Evolutionary conservation across 2,329 filamentous ascomycete genomes (phyloP).

Genomic region (Simplicillium aogashimaense): DNA sequence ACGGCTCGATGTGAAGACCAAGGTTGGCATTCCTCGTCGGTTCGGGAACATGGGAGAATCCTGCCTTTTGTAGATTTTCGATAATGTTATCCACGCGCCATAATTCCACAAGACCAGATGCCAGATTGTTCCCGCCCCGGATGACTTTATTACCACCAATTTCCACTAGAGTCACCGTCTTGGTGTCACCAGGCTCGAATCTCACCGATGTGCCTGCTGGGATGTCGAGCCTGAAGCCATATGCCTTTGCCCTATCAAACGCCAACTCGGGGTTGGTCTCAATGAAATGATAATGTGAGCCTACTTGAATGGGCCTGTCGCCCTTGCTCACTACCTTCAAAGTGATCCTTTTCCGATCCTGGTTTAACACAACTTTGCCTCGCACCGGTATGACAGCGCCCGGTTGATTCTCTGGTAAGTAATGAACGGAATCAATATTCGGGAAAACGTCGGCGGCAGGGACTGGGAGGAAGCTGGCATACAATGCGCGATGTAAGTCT

Average conservation of each 20-base stretch:
- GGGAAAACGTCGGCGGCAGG: constrained; percentile 62
- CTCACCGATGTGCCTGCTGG: constrained; percentile 83
- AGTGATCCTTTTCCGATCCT: constrained; percentile 61
- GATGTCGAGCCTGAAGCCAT: constrained; percentile 82
- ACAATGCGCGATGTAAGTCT: constrained; percentile 75
- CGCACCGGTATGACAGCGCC: constrained; percentile 70
- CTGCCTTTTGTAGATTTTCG: constrained; percentile 54
- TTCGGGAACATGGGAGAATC: constrained; percentile 69
- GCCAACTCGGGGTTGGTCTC: constrained; percentile 82
- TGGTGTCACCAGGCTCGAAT: constrained; percentile 88
- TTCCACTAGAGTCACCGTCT: constrained; percentile 81
- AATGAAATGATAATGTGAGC: constrained; percentile 93
- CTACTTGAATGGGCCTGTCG: constrained; percentile 84
- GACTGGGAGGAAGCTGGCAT: constrained; percentile 81
- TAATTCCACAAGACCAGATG: constrained; percentile 60
- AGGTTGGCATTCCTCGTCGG: constrained; percentile 40
- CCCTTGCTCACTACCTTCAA: constrained; percentile 77
- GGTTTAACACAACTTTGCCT: constrained; percentile 59
- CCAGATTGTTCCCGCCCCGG: constrained; percentile 72
- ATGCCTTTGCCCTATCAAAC: constrained; percentile 75
- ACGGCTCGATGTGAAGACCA: constrained; percentile 38
- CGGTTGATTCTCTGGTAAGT: constrained; percentile 58
- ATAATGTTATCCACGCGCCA: constrained; percentile 57
- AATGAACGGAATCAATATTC: constrained; percentile 52
- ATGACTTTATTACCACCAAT: constrained; percentile 76